Base-by-base conservation (phyloP, 345 rosid genomes). In the Camelina hispida region DNA sequence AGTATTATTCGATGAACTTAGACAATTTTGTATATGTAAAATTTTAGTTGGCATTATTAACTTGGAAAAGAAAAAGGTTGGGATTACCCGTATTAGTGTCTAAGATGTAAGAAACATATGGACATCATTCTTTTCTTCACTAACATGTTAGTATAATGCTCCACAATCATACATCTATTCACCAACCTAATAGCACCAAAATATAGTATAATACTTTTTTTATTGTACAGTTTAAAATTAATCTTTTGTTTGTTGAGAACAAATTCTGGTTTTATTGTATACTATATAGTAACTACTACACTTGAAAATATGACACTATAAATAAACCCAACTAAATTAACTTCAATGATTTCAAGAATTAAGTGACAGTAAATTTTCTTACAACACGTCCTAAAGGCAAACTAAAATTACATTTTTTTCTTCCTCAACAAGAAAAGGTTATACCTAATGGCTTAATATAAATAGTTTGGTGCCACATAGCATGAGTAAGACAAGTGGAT, bases 151-250 rank as follows among this genome's bases (percentile, higher is more conserved):
- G 51, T 64, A 51, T 42, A 9, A 66, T 71, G 72, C 70, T 62
- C 79, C 52, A 52, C 79, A 40, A 43, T 15, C 79, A 59, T 6
- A 28, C 37, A 71, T 71, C 25, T 40, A 18, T 48, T 35, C 68
- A 78, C 81, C 75, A 77, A 77, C 75, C 71, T 54, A 12, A 56
- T 64, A 65, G 66, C 75, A 69, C 75, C 56, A 55, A 62, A 15
- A 28, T 28, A 28, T 28, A n/a, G n/a, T n/a, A 28, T 28, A 28
- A 28, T 28, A 28, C 30, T 25, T 28, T 28, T 28, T 28, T 28
- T 28, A 28, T 28, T 28, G 30, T 28, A 28, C 4, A 28, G 30
- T 28, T 28, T 28, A 28, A 28, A 28, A 28, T 28, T 28, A 4
- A 28, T 28, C 4, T 51, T 53, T 30, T 23, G 30, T 66, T 35